These are phyloP conservation scores for Chlorokybus atmophyticus DNA, from an alignment of 139 green algal species.

Conservation along the genomic window DNA sequence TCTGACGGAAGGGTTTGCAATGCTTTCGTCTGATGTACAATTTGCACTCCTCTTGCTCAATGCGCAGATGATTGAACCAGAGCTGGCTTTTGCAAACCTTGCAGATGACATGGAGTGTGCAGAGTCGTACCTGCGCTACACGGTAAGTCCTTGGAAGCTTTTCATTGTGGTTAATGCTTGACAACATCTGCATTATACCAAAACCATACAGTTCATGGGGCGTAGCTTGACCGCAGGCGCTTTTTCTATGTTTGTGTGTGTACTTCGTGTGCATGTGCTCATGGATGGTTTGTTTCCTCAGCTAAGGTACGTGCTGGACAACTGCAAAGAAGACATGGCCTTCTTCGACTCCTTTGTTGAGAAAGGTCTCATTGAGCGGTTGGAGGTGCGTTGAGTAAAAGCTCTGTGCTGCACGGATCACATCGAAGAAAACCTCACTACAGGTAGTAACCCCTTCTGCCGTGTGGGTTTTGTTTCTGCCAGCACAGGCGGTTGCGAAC, in stretches of 20 bases:
- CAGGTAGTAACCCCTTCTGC: background rate
- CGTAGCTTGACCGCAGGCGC: too few species aligned
- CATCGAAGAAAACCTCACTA: too few species aligned
- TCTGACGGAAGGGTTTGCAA: too few species aligned
- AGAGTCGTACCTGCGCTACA: conserved; percentile 55
- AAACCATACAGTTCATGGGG: too few species aligned
- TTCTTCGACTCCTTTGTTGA: conserved; percentile 54
- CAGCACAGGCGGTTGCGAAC: conserved; percentile 15
- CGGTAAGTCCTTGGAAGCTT: conserved; percentile 26
- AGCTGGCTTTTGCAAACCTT: conserved; percentile 90
- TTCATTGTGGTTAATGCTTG: too few species aligned
- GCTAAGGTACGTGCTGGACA: conserved; percentile 36
- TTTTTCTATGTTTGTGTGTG: too few species aligned
- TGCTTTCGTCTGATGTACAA: too few species aligned
- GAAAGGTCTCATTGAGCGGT: conserved; percentile 34
- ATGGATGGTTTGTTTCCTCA: conserved; percentile 22
- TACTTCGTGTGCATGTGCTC: too few species aligned
- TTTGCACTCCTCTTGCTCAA: background rate
- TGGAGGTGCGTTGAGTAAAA: too few species aligned
- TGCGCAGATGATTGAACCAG: conserved; percentile 90
- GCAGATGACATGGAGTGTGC: conserved; percentile 50
- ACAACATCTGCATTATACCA: too few species aligned
- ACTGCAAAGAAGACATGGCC: conserved; percentile 53
- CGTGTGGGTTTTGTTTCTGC: background rate
- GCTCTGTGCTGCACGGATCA: too few species aligned